A percentile compares a stretch with the other conserved stretches of the same genome.
phyloP scores from a whole-genome alignment of 805 yeast species.

The Monosporozyma siamensis region DNA sequence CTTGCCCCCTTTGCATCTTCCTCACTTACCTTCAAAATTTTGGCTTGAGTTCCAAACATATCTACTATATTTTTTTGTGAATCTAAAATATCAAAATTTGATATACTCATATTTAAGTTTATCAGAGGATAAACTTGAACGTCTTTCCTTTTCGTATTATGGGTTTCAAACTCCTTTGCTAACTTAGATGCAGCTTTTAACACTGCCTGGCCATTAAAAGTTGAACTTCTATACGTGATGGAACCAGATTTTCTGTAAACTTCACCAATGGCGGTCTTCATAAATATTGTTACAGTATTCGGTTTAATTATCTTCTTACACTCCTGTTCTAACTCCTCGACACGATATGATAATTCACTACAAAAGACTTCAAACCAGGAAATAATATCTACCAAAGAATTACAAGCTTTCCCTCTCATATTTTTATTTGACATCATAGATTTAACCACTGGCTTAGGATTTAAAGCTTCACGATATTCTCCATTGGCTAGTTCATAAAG shows the following conservation, averaged over 20 bases:
- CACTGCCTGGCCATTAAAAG: conserved; percentile 19
- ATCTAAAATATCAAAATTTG: conserved; percentile 43
- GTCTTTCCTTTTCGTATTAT: conserved; percentile 14
- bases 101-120: conserved; percentile 42
- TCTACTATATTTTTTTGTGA: conserved; percentile 26
- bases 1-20: neutral
- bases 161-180: conserved; percentile 33
- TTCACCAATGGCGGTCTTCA: conserved; percentile 24
- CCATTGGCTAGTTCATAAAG: conserved; percentile 63
- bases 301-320: conserved; percentile 34
- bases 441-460: conserved; percentile 53
- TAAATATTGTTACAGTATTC: conserved; percentile 36
- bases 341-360: conserved; percentile 64
- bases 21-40: neutral
- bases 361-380: conserved; percentile 80
- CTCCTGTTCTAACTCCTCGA: conserved; percentile 66
- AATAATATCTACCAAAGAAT: conserved; percentile 43
- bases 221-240: conserved; percentile 8
- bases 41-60: conserved; percentile 25
- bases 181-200: conserved; percentile 32
- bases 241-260: conserved; percentile 19
- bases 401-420: conserved; percentile 49
- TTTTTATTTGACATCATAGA: conserved; percentile 88
- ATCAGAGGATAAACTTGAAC: conserved; percentile 39
- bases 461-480: conserved; percentile 41